These are phyloP conservation scores for Hypomontagnella monticulosa DNA, from an alignment of 495 filamentous ascomycete species.

Conservation along the genomic window DNA sequence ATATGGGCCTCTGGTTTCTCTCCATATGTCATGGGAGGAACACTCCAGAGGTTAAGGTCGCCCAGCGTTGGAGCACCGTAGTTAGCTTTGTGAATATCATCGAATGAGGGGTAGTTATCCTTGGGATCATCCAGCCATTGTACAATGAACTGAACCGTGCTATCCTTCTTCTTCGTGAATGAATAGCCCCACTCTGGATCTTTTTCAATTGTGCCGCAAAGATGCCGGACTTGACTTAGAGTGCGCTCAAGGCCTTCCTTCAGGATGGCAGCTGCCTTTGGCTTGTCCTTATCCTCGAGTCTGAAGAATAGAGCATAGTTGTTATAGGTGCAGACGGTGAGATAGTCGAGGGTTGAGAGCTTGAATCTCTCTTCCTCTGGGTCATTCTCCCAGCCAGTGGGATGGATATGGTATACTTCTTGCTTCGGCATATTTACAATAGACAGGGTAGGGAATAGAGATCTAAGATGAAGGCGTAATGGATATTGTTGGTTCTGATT, in stretches of 20 bases:
- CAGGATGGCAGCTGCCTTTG: constrained; percentile 31
- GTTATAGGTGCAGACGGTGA: neutral
- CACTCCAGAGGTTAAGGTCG: neutral
- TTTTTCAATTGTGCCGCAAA: constrained; percentile 56
- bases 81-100: constrained; percentile 41
- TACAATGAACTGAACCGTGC: constrained; percentile 51
- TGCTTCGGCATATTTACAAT: constrained; percentile 10
- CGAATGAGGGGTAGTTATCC: constrained; percentile 41
- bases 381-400: constrained; percentile 8
- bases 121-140: constrained; percentile 49
- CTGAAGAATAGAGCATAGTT: constrained; percentile 47
- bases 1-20: constrained; percentile 51
- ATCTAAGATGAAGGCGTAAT: neutral
- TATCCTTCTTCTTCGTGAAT: constrained; percentile 51
- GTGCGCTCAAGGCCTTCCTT: constrained; percentile 50
- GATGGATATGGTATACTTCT: constrained; percentile 3
- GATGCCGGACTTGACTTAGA: constrained; percentile 51
- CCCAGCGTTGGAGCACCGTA: constrained; percentile 28
- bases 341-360: constrained; percentile 3
- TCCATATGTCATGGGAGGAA: constrained; percentile 49
- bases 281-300: constrained; percentile 44
- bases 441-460: neutral
- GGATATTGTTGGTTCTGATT: neutral
- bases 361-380: constrained; percentile 7
- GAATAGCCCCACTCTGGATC: constrained; percentile 41